Evolutionary conservation across 306 rosid species (phyloP).

Genomic region (Lathyrus aphaca): DNA sequence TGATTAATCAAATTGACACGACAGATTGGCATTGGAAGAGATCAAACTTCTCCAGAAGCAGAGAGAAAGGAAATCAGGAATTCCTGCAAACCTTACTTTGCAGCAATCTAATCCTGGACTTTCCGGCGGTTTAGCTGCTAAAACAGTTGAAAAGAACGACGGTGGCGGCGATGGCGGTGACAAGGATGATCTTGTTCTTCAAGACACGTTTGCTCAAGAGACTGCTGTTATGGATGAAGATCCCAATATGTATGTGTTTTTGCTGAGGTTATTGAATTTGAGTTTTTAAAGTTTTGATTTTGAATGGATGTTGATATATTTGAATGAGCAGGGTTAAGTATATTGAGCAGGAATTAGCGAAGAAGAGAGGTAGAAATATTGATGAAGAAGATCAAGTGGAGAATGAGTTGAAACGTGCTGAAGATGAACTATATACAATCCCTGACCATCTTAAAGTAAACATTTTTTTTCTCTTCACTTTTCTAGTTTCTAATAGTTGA

Average conservation of each 20-base stretch:
- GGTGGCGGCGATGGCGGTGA: slow-evolving; percentile 51
- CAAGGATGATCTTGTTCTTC: slow-evolving; percentile 89
- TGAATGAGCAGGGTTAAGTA: slow-evolving; percentile 62
- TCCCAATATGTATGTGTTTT: slow-evolving; percentile 75
- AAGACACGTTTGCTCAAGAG: slow-evolving; percentile 93
- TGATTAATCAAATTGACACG: neutral
- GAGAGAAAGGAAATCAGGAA: slow-evolving; percentile 86
- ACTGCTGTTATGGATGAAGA: slow-evolving; percentile 89
- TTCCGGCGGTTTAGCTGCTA: slow-evolving; percentile 38
- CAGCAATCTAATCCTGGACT: slow-evolving; percentile 39
- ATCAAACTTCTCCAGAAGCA: slow-evolving; percentile 89
- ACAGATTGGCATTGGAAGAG: slow-evolving; percentile 88
- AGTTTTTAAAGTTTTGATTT: slow-evolving; percentile 21
- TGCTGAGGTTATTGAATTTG: slow-evolving; percentile 13
- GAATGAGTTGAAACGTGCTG: slow-evolving; percentile 86
- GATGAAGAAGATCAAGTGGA: slow-evolving; percentile 69
- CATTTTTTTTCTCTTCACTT: slow-evolving; percentile 15
- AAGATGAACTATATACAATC: slow-evolving; percentile 89
- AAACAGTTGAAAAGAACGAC: slow-evolving; percentile 47
- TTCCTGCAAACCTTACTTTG: slow-evolving; percentile 58
- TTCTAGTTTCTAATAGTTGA: neutral
- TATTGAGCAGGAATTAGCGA: slow-evolving; percentile 86
- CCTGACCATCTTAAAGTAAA: slow-evolving; percentile 97
- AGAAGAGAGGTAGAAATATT: slow-evolving; percentile 77
- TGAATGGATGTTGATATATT: slow-evolving; percentile 28